phyloP scores from a whole-genome alignment of 1,139 yeast species.

The Geotrichum restrictum region DNA sequence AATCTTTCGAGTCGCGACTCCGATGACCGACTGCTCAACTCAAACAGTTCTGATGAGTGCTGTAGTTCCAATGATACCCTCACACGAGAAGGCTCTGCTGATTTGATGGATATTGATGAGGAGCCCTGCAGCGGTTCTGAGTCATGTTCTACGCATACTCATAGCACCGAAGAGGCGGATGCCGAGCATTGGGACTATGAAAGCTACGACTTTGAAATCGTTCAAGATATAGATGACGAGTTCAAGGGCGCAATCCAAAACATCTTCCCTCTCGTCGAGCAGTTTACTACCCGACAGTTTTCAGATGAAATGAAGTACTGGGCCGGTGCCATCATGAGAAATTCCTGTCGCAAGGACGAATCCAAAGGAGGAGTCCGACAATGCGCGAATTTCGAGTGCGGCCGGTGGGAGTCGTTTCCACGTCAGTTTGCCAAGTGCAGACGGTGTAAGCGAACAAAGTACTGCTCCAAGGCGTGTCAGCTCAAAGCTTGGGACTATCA shows the following conservation, averaged over 20 bases:
- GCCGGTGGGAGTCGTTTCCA: constrained; percentile 90
- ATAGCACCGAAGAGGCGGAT: constrained; percentile 4
- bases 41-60: constrained; percentile 14
- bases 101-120: constrained; percentile 28
- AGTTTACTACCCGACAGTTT: constrained; percentile 69
- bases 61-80: constrained; percentile 1
- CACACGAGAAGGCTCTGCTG: constrained; percentile 14
- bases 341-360: constrained; percentile 89
- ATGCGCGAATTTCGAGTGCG: constrained; percentile 90
- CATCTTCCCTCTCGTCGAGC: constrained; percentile 85
- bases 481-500: constrained; percentile 89
- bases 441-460: constrained; percentile 89
- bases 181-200: constrained; percentile 51
- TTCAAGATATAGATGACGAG: constrained; percentile 47
- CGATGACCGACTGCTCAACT: constrained; percentile 23
- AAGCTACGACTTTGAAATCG: constrained; percentile 47
- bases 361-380: constrained; percentile 84
- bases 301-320: constrained; percentile 83
- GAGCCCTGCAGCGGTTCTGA: constrained; percentile 19
- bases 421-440: constrained; percentile 93
- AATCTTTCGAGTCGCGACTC: constrained; percentile 38
- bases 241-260: constrained; percentile 53
- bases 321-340: constrained; percentile 96
- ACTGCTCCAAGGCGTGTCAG: constrained; percentile 90
- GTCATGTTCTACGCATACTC: background rate